These are phyloP conservation scores for Trichoderma simmonsii DNA, from an alignment of 2,329 filamentous ascomycete species.

Conservation along the genomic window DNA sequence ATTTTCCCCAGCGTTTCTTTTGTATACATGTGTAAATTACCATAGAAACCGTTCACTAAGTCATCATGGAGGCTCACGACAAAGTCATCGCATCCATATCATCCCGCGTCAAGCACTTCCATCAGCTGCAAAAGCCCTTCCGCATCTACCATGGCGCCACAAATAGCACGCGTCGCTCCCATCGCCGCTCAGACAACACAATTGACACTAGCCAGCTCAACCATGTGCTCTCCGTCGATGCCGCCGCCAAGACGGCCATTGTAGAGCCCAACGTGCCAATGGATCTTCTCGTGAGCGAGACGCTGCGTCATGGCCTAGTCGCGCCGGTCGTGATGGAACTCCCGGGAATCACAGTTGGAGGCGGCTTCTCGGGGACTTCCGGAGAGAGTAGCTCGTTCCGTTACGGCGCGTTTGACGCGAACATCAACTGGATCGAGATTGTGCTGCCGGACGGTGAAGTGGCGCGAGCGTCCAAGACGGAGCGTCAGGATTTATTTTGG, in stretches of 20 bases:
- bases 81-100: conserved; percentile 43
- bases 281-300: conserved; percentile 59
- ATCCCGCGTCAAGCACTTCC: conserved; percentile 42
- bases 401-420: conserved; percentile 63
- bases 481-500: conserved; percentile 59
- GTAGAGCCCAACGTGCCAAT: conserved; percentile 70
- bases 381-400: conserved; percentile 68
- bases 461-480: conserved; percentile 50
- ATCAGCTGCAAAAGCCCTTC: conserved; percentile 52
- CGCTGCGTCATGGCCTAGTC: conserved; percentile 53
- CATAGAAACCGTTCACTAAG: neutral
- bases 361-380: conserved; percentile 64
- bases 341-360: conserved; percentile 68
- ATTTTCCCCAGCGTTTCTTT: neutral
- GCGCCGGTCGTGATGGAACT: conserved; percentile 70
- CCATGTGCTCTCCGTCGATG: conserved; percentile 61
- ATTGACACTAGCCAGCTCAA: conserved; percentile 65
- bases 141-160: conserved; percentile 76
- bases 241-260: conserved; percentile 51
- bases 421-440: conserved; percentile 61
- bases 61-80: conserved; percentile 43
- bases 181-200: conserved; percentile 49
- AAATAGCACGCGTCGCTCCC: conserved; percentile 66
- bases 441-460: conserved; percentile 60
- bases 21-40: neutral